Conservation (phyloP, 2,329 filamentous ascomycete genomes). For the Penicillium sp. region DNA sequence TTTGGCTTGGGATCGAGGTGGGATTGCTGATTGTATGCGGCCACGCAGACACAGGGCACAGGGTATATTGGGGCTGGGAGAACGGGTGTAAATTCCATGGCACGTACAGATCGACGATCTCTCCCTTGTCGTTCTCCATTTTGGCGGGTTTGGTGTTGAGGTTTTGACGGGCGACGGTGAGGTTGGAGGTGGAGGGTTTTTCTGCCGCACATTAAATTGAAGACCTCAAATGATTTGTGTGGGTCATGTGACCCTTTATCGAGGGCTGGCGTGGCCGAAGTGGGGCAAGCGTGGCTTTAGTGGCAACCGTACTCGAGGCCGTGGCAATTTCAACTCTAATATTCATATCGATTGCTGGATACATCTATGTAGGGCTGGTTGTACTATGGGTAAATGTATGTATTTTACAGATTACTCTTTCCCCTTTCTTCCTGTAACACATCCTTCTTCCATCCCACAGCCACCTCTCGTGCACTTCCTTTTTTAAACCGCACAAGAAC, state of each 20-base stretch:
- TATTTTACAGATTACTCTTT: constrained; percentile 36
- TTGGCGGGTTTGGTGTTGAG: constrained; percentile 52
- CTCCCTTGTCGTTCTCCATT: constrained; percentile 99
- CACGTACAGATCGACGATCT: constrained; percentile 97
- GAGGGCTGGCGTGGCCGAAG: constrained; percentile 34
- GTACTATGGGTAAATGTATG: background rate
- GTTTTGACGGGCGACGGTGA: constrained; percentile 40
- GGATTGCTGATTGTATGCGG: constrained; percentile 6
- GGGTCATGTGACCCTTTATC: constrained; percentile 45
- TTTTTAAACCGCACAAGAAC: constrained; percentile 58
- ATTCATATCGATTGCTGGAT: background rate
- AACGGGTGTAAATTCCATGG: constrained; percentile 16
- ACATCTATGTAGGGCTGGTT: background rate
- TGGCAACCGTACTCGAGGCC: background rate
- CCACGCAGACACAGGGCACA: constrained; percentile 19
- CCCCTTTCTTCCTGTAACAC: constrained; percentile 40
- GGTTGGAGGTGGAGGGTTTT: constrained; percentile 35
- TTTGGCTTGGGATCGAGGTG: constrained; percentile 7
- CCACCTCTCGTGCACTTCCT: constrained; percentile 57
- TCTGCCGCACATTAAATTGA: constrained; percentile 32
- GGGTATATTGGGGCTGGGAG: constrained; percentile 15
- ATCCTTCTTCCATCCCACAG: constrained; percentile 53
- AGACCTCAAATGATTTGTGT: constrained; percentile 39
- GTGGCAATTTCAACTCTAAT: constrained; percentile 20
- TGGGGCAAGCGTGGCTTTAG: constrained; percentile 17